These are phyloP conservation scores for Macadamia tetraphylla DNA, from an alignment of 164 flowering plant species.

Conservation along the genomic window DNA sequence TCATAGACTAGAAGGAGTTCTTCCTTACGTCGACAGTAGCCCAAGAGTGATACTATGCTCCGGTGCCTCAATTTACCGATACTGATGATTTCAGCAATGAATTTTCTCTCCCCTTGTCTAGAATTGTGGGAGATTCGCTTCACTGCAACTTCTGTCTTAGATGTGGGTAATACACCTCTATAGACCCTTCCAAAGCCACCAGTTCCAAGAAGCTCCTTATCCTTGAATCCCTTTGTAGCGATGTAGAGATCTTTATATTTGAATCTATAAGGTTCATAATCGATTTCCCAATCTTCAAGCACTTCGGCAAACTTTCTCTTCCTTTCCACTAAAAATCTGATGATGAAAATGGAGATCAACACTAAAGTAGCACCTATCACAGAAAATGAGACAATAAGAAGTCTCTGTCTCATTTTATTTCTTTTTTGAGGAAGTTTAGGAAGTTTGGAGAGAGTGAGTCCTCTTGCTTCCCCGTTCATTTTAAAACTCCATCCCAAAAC, in stretches of 20 bases:
- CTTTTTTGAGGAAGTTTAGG: background rate
- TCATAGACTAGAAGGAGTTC: constrained; percentile 13
- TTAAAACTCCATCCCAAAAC: constrained; percentile 1
- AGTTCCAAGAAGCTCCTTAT: constrained; percentile 4
- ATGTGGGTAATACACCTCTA: constrained; percentile 1
- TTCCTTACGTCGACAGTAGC: constrained; percentile 5
- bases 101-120: constrained; percentile 6
- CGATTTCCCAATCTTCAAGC: constrained; percentile 6
- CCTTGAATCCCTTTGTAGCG: constrained; percentile 10
- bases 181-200: constrained; percentile 13
- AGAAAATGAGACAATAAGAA: background rate
- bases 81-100: constrained; percentile 7
- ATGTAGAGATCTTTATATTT: constrained; percentile 6
- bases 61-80: constrained; percentile 9
- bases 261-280: constrained; percentile 6
- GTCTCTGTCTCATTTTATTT: background rate
- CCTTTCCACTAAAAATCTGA: background rate
- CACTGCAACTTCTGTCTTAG: constrained; percentile 5
- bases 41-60: constrained; percentile 7
- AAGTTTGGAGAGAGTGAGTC: background rate
- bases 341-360: background rate
- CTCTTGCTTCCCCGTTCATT: background rate
- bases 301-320: background rate
- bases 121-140: constrained; percentile 12
- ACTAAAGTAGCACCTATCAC: background rate